Base-by-base conservation (phyloP, 192 early-diverging fungal species). In the Gonapodya sp. region DNA sequence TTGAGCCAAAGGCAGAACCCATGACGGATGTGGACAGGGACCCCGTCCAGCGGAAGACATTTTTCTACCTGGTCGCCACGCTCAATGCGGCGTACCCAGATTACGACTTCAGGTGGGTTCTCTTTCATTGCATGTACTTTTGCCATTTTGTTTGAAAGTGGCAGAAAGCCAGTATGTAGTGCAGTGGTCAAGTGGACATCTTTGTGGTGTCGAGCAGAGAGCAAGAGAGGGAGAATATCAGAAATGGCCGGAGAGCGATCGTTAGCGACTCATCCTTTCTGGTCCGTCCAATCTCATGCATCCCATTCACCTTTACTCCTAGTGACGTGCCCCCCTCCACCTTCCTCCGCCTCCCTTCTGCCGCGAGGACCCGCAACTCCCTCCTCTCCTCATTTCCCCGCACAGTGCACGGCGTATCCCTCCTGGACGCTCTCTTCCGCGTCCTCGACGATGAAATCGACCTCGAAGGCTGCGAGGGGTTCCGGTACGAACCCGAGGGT, bases 71-170 rank as follows among this genome's bases (percentile, higher is more conserved):
- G 34, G 92, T 99, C 30, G 94, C 94, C 18, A 99, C 97, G 1
- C 87, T 99, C 36, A 99, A 99, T 84, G 93, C 95, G 0, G 94
- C 94, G 2, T 99, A 94, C 81, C 96, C 97, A 14, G 96, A 99
- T 84, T 96, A 97, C 84, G 97, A 98, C 84, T 99, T 97, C 88
- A 96, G 93, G 93, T 93, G 87, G 72, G 84, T 86, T 73, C 73
- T 24, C 34, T 1, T 73, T 83, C n/a, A n/a, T n/a, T n/a, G n/a
- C n/a, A n/a, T n/a, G n/a, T n/a, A n/a, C n/a, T n/a, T n/a, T n/a
- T n/a, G n/a, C n/a, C n/a, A n/a, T n/a, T n/a, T n/a, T n/a, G n/a
- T n/a, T n/a, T n/a, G n/a, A n/a, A n/a, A n/a, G n/a, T n/a, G n/a
- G n/a, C n/a, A n/a, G n/a, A n/a, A n/a, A n/a, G n/a, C n/a, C n/a